Evolutionary conservation across 257 asterid genomes (phyloP), one percentile per base, ranked within the genome.

Genomic region (Osmanthus fragrans): DNA sequence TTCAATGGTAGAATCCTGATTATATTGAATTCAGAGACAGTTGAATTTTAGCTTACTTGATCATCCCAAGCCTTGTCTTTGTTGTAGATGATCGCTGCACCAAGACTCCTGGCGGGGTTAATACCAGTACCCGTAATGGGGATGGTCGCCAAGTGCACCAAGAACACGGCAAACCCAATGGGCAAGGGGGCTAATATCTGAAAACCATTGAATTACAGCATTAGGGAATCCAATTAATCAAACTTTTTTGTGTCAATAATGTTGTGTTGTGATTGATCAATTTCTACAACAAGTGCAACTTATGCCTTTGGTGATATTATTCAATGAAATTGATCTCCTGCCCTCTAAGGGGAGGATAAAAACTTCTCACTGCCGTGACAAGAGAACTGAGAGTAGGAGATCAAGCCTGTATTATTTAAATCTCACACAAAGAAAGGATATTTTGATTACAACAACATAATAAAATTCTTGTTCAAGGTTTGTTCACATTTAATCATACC

Each of bases 161-260:
- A 82, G 82, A 88, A 88, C 70, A 88, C 90, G 0, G 90, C 92
- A 63, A 86, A 86, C 13, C 92, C 92, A 70, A 88, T 88, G 1
- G 92, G 92, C 80, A 88, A 71, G 5, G 92, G 92, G 39, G 92
- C 92, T 86, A 88, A 82, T 7, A 88, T 76, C 92, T 88, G 79
- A 66, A 77, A 70, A 84, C 12, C 45, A 73, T 27, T 36, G 56
- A 66, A 33, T 70, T 25, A 40, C 79, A 3, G 45, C 33, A 9
- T 34, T 47, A 33, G 33, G 45, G 12, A 6, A 40, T 4, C 65
- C n/a, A 72, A 65, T 60, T 25, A 34, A 70, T 19, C 45, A 64
- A 77, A 18, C 0, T 60, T 3, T 37, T 42, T 63, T 1, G 15
- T 15, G 5, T 10, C 3, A 21, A 30, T 30, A 54, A 56, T 2